Evolutionary conservation across 2,329 filamentous ascomycete genomes (phyloP).

Genomic region (Bipolaris zeicola): DNA sequence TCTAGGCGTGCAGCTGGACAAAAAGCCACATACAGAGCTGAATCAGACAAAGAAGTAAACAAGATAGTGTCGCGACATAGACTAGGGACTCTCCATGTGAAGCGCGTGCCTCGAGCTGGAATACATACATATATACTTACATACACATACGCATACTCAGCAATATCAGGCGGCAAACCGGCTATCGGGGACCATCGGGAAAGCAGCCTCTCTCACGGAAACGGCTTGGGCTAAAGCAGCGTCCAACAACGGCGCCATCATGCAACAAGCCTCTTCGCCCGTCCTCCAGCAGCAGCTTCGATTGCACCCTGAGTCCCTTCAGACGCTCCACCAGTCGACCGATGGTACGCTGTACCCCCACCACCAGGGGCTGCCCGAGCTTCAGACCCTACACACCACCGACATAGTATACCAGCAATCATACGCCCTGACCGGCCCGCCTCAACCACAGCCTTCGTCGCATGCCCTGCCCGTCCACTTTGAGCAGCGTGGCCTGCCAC

Average conservation of each 20-base stretch:
- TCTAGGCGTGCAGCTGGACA: slow-evolving; percentile 22
- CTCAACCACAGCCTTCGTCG: slow-evolving; percentile 25
- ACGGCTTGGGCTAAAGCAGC: slow-evolving; percentile 32
- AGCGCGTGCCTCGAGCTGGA: slow-evolving; percentile 2
- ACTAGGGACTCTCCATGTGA: slow-evolving; percentile 5
- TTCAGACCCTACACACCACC: slow-evolving; percentile 49
- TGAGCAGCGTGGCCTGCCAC: slow-evolving; percentile 40
- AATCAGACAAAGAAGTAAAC: slow-evolving; percentile 38
- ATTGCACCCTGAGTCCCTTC: slow-evolving; percentile 35
- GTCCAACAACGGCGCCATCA: slow-evolving; percentile 30
- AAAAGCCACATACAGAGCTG: slow-evolving; percentile 29
- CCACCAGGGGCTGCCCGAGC: slow-evolving; percentile 38
- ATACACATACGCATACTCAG: neutral
- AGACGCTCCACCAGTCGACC: slow-evolving; percentile 38
- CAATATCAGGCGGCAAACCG: neutral
- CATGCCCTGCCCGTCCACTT: slow-evolving; percentile 40
- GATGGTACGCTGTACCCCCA: slow-evolving; percentile 32
- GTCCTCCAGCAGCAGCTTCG: slow-evolving; percentile 29
- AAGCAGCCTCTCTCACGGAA: slow-evolving; percentile 12
- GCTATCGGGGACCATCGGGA: slow-evolving; percentile 6
- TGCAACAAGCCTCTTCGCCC: slow-evolving; percentile 26
- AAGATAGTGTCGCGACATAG: slow-evolving; percentile 19
- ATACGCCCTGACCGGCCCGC: slow-evolving; percentile 26
- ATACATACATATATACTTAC: neutral
- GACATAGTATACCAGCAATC: slow-evolving; percentile 32